Evolutionary conservation across 2,329 filamentous ascomycete species (phyloP), one percentile per base, ranked within the genome.

Genomic region (Metarhizium guizhouense): DNA sequence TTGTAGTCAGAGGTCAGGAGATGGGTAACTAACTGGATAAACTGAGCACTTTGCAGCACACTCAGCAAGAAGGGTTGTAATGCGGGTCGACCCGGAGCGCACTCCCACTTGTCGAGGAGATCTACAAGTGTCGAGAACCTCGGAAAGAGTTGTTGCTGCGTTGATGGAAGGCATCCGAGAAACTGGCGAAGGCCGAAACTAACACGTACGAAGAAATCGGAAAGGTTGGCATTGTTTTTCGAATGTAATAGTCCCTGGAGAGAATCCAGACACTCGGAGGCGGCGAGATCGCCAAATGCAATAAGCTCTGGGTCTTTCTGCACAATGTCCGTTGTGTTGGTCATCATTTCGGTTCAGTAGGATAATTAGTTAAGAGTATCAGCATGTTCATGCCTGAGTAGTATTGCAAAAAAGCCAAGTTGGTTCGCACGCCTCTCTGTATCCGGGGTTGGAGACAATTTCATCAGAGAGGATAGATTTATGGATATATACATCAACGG

Each of bases 11-110:
- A 2, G 2, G 40, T 14, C 13, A 11, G 20, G 2, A 42, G 6
- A 40, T 4, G 3, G 25, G 25, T 5, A 40, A 58, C 61, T 53
- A 51, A 66, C 65, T 63, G 58, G 11, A 67, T 60, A 14, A 65
- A 66, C 45, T 63, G 60, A 8, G 60, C 61, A 42, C 64, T 32
- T 20, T 67, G 64, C 11, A 60, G 63, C 18, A 63, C 30, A 4
- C 53, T 59, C 36, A 62, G 47, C 25, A 65, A 61, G 40, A 60
- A 65, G 14, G 64, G 63, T n/a, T 53, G 57, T 34, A 65, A 52
- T 11, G 60, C 55, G 10, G 57, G 58, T 8, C 55, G 57, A 25
- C 60, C 62, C 14, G 42, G 42, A 45, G 42, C 6, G 6, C 42
- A 6, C 18, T 45, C 42, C 42, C 42, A 45, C 2, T 25, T 45